A percentile compares a stretch with the other conserved stretches of the same genome.
Conservation (phyloP, 2,329 filamentous ascomycete genomes). For the Paecilomyces dactylethromorphus region DNA sequence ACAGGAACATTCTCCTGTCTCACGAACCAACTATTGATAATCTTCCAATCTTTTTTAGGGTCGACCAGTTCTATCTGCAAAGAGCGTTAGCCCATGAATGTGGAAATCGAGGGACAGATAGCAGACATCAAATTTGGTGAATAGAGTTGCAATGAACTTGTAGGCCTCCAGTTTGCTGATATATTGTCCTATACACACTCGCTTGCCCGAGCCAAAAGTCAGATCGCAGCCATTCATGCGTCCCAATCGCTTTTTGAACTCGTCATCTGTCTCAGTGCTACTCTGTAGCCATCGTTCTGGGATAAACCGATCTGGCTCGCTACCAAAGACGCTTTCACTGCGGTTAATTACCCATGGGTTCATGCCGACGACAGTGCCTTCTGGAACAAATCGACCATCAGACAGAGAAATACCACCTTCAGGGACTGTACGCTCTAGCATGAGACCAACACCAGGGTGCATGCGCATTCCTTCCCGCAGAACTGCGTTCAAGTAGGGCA, state of each 20-base stretch:
- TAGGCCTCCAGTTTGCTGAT: slow-evolving; percentile 13
- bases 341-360: slow-evolving; percentile 20
- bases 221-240: slow-evolving; percentile 15
- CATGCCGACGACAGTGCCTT: slow-evolving; percentile 20
- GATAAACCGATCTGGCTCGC: slow-evolving; percentile 14
- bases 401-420: slow-evolving; percentile 8
- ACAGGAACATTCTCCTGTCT: slow-evolving; percentile 17
- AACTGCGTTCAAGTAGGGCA: slow-evolving; percentile 7
- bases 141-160: slow-evolving; percentile 23
- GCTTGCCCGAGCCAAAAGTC: slow-evolving; percentile 14
- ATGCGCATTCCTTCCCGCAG: slow-evolving; percentile 10
- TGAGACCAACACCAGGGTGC: slow-evolving; percentile 8
- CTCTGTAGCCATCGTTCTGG: slow-evolving; percentile 23
- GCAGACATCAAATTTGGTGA: slow-evolving; percentile 38
- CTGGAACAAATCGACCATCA: slow-evolving; percentile 15
- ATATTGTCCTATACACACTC: slow-evolving; percentile 12
- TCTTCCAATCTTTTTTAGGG: slow-evolving; percentile 28
- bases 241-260: slow-evolving; percentile 7
- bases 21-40: slow-evolving; percentile 34
- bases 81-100: not conserved
- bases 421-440: slow-evolving; percentile 9
- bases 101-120: not conserved
- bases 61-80: slow-evolving; percentile 27
- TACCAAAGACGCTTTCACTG: slow-evolving; percentile 13
- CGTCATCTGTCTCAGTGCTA: slow-evolving; percentile 6